Conservation (phyloP, 805 yeast species). For the Candida odintsovae region DNA sequence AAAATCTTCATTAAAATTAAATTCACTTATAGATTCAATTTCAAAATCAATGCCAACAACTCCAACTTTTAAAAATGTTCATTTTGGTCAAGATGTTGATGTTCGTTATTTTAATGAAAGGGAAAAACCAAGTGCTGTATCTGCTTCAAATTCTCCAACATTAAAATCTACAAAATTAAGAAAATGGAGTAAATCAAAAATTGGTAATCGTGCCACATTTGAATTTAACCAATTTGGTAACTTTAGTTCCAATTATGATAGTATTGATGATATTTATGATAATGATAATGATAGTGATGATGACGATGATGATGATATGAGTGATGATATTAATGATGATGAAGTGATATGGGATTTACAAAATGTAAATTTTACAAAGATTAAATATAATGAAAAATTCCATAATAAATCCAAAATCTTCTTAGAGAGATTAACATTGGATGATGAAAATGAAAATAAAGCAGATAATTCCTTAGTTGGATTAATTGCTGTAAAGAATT, state of each 20-base stretch:
- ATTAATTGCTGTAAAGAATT: slow-evolving; percentile 70
- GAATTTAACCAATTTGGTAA: slow-evolving; percentile 12
- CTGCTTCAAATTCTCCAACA: slow-evolving; percentile 59
- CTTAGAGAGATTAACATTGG: slow-evolving; percentile 57
- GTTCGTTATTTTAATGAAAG: slow-evolving; percentile 66
- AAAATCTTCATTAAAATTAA: slow-evolving; percentile 60
- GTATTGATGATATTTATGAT: slow-evolving; percentile 22
- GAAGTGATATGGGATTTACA: slow-evolving; percentile 40
- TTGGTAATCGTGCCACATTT: slow-evolving; percentile 24
- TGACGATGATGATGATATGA: slow-evolving; percentile 15
- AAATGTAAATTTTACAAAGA: slow-evolving; percentile 34
- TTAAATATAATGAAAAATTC: slow-evolving; percentile 42
- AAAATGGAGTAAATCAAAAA: slow-evolving; percentile 25
- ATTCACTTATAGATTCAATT: slow-evolving; percentile 27
- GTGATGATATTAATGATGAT: slow-evolving; percentile 16
- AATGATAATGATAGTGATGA: slow-evolving; percentile 11
- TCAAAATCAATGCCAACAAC: slow-evolving; percentile 44
- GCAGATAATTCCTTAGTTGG: slow-evolving; percentile 54
- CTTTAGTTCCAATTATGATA: slow-evolving; percentile 21
- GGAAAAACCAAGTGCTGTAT: slow-evolving; percentile 74
- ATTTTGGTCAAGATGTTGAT: slow-evolving; percentile 65
- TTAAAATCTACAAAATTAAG: slow-evolving; percentile 19
- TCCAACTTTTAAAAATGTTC: slow-evolving; percentile 71
- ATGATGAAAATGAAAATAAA: slow-evolving; percentile 52
- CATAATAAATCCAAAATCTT: slow-evolving; percentile 37